A percentile compares a stretch with the other conserved stretches of the same genome.
These are phyloP conservation scores for Pharus latifolius DNA, from an alignment of 176 grass and related monocot species.

Conservation along the genomic window DNA sequence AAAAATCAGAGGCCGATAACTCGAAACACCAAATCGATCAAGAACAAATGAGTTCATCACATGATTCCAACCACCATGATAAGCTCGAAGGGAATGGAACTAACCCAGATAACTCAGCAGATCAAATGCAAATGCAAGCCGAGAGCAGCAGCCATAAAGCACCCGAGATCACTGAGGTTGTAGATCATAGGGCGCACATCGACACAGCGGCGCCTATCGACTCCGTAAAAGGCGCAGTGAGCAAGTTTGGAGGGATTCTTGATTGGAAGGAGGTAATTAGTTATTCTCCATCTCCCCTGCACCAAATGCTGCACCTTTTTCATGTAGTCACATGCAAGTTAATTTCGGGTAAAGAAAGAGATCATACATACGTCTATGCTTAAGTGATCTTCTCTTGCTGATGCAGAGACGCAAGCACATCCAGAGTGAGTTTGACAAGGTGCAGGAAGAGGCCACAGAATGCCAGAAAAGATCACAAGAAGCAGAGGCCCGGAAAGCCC, in stretches of 20 bases:
- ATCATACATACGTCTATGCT: not conserved
- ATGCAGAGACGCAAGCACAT: constrained; percentile 30
- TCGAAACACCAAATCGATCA: not conserved
- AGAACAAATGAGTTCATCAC: too few species aligned
- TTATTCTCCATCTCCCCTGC: not conserved
- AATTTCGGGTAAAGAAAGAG: not conserved
- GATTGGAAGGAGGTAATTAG: constrained; percentile 54
- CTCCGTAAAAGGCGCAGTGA: constrained; percentile 56
- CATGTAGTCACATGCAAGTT: not conserved
- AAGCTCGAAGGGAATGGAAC: too few species aligned
- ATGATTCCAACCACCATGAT: too few species aligned
- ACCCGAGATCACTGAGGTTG: constrained; percentile 9
- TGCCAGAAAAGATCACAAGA: constrained; percentile 22
- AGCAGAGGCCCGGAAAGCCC: constrained; percentile 19
- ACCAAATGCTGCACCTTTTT: too few species aligned
- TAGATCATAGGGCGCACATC: constrained; percentile 4
- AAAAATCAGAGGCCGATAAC: not conserved
- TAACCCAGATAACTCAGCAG: not conserved
- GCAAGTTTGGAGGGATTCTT: constrained; percentile 50
- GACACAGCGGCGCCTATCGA: constrained; percentile 63
- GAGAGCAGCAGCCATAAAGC: not conserved
- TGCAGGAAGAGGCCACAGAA: constrained; percentile 15
- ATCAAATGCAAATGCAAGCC: not conserved
- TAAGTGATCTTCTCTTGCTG: not conserved
- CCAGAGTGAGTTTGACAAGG: constrained; percentile 41